Percentiles rank a stretch among this genome's conserved stretches.
These are phyloP conservation scores for Pelargonium nanum DNA, from an alignment of 345 rosid species.

Conservation along the genomic window DNA sequence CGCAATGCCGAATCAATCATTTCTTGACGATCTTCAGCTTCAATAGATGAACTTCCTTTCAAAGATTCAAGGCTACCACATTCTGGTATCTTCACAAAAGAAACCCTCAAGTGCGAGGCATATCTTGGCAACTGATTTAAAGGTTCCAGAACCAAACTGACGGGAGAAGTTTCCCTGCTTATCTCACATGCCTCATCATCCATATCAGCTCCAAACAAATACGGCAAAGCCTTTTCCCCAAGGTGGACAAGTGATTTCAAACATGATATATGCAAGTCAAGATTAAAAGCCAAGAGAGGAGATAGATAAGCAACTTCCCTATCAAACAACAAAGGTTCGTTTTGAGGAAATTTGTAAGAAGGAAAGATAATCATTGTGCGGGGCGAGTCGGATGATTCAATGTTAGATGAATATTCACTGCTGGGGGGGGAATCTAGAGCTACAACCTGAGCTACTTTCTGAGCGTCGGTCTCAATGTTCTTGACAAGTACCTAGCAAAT, in stretches of 20 bases:
- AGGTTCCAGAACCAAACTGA: constrained; percentile 54
- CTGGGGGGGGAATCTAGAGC: constrained; percentile 69
- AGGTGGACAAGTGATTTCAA: constrained; percentile 46
- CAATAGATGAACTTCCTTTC: constrained; percentile 45
- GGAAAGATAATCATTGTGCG: constrained; percentile 55
- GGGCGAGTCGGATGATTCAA: constrained; percentile 16
- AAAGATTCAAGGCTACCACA: constrained; percentile 68
- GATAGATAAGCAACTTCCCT: constrained; percentile 63
- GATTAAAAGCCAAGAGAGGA: constrained; percentile 80
- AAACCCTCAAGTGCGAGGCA: constrained; percentile 84
- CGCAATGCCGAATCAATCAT: constrained; percentile 75
- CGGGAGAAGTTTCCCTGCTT: constrained; percentile 18
- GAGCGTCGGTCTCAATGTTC: constrained; percentile 38
- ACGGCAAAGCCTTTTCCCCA: constrained; percentile 47
- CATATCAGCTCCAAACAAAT: constrained; percentile 42
- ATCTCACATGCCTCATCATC: constrained; percentile 26
- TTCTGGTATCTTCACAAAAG: constrained; percentile 84
- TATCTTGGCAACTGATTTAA: constrained; percentile 37
- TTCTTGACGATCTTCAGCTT: constrained; percentile 78
- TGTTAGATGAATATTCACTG: constrained; percentile 9
- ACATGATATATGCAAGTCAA: constrained; percentile 64
- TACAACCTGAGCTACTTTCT: constrained; percentile 57
- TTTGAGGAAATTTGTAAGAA: constrained; percentile 26
- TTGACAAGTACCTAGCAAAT: constrained; percentile 45
- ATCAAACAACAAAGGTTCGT: constrained; percentile 18